Evolutionary conservation across 176 grass and related monocot species (phyloP).

Genomic region (Secale cereale): DNA sequence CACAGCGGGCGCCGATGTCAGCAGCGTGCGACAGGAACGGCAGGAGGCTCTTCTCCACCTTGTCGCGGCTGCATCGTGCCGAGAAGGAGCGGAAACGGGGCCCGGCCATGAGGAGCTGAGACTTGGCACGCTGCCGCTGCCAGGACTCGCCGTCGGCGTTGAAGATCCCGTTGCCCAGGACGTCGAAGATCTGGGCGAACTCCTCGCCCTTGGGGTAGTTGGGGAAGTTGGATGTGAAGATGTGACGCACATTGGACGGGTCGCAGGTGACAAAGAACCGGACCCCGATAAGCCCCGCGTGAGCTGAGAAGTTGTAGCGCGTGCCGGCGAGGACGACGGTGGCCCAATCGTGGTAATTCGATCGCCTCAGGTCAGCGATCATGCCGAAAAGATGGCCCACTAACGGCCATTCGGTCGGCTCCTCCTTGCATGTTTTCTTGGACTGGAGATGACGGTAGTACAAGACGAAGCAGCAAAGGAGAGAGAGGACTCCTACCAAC

Average conservation of each 20-base stretch:
- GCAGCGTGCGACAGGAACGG: too few relatives aligned
- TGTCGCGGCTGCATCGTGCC: too few relatives aligned
- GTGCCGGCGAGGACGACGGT: conserved; percentile 3
- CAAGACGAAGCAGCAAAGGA: background rate
- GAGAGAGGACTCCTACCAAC: background rate
- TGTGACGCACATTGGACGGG: conserved; percentile 51
- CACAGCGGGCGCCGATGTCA: too few relatives aligned
- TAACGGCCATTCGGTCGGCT: conserved; percentile 47
- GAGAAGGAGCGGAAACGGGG: too few relatives aligned
- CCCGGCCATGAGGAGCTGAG: too few relatives aligned
- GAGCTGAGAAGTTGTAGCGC: conserved; percentile 26
- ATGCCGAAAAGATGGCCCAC: conserved; percentile 38
- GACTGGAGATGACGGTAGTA: conserved; percentile 23
- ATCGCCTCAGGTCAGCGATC: conserved; percentile 18
- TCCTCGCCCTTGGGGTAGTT: conserved; percentile 68
- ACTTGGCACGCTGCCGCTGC: too few relatives aligned
- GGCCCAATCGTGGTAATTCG: conserved; percentile 37
- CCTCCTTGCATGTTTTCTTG: conserved; percentile 9
- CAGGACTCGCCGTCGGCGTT: too few relatives aligned
- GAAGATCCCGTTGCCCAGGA: too few relatives aligned
- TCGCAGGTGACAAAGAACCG: conserved; percentile 40
- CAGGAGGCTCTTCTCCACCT: too few relatives aligned
- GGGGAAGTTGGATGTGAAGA: conserved; percentile 59
- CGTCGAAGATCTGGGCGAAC: conserved; percentile 26
- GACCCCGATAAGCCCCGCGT: conserved; percentile 12